These are phyloP conservation scores for Cyphellophora europaea DNA, from an alignment of 2,329 filamentous ascomycete genomes.

Conservation along the genomic window DNA sequence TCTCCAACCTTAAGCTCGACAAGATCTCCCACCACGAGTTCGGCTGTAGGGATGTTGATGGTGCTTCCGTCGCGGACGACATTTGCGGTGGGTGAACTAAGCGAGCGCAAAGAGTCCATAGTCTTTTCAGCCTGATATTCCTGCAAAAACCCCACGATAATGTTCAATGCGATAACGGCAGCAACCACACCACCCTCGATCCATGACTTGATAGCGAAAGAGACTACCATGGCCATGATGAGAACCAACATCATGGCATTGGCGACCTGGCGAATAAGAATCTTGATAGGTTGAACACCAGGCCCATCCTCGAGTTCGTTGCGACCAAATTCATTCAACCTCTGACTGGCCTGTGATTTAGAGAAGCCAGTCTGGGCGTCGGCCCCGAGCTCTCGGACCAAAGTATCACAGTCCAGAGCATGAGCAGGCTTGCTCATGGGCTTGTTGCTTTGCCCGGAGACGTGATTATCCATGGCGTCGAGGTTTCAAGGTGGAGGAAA, in stretches of 20 bases:
- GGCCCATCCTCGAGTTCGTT: slow-evolving; percentile 60
- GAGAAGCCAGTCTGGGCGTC: slow-evolving; percentile 50
- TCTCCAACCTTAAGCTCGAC: slow-evolving; percentile 41
- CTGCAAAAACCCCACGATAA: slow-evolving; percentile 49
- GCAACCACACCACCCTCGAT: slow-evolving; percentile 53
- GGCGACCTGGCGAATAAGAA: slow-evolving; percentile 55
- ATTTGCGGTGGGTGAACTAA: slow-evolving; percentile 39
- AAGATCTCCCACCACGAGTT: slow-evolving; percentile 50
- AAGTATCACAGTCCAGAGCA: slow-evolving; percentile 43
- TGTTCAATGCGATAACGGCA: slow-evolving; percentile 49
- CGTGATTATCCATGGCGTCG: slow-evolving; percentile 21
- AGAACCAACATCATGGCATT: slow-evolving; percentile 61
- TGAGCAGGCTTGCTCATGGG: slow-evolving; percentile 56
- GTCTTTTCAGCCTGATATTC: slow-evolving; percentile 45
- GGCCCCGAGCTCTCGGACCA: slow-evolving; percentile 46
- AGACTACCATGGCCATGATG: slow-evolving; percentile 49
- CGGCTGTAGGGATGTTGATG: slow-evolving; percentile 40
- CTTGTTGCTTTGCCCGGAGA: slow-evolving; percentile 38
- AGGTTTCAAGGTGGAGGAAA: slow-evolving; percentile 1
- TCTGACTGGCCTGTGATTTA: slow-evolving; percentile 41
- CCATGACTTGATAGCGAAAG: slow-evolving; percentile 49
- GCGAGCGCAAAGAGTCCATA: slow-evolving; percentile 40
- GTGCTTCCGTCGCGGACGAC: slow-evolving; percentile 41
- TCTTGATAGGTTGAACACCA: slow-evolving; percentile 60
- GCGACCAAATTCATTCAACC: slow-evolving; percentile 48